A percentile compares a stretch with the other conserved stretches of the same genome.
Evolutionary conservation across 2,329 filamentous ascomycete species (phyloP).

Genomic region (Pyricularia sp.): DNA sequence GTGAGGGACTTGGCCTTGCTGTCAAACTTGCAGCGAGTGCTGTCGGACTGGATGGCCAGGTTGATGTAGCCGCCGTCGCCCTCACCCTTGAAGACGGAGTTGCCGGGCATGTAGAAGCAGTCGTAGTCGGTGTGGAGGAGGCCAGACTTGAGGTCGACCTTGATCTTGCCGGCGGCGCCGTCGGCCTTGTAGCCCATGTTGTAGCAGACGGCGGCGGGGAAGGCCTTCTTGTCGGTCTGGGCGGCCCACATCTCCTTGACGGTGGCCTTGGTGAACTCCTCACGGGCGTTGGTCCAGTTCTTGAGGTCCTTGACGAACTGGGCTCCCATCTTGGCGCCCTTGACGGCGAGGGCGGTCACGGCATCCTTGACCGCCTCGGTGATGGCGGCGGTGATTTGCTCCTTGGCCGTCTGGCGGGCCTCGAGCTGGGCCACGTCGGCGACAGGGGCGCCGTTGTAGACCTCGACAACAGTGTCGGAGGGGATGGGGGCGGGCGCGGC

Average conservation of each 20-base stretch:
- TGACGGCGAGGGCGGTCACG: background rate
- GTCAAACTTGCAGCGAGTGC: background rate
- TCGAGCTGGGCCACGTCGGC: background rate
- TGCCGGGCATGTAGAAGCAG: slow-evolving; percentile 11
- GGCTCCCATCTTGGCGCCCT: background rate
- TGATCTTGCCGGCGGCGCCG: slow-evolving; percentile 6
- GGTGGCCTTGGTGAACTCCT: slow-evolving; percentile 12
- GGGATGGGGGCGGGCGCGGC: background rate
- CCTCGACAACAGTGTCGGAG: background rate
- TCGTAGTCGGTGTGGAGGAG: slow-evolving; percentile 12
- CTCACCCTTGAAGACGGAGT: slow-evolving; percentile 9
- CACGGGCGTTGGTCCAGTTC: slow-evolving; percentile 9
- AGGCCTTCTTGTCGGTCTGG: slow-evolving; percentile 10
- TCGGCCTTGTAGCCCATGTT: slow-evolving; percentile 11
- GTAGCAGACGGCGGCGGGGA: slow-evolving; percentile 12
- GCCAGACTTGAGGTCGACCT: slow-evolving; percentile 8
- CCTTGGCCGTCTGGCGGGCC: background rate
- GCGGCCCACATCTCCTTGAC: slow-evolving; percentile 11
- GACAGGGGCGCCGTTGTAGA: background rate
- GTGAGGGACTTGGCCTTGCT: slow-evolving; percentile 1
- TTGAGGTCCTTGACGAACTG: slow-evolving; percentile 7
- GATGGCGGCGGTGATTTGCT: background rate
- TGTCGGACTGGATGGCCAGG: background rate
- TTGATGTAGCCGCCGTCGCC: slow-evolving; percentile 12
- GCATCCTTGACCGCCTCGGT: background rate